Evolutionary conservation across 257 asterid species (phyloP).

Genomic region (Solanum sparsipilum): DNA sequence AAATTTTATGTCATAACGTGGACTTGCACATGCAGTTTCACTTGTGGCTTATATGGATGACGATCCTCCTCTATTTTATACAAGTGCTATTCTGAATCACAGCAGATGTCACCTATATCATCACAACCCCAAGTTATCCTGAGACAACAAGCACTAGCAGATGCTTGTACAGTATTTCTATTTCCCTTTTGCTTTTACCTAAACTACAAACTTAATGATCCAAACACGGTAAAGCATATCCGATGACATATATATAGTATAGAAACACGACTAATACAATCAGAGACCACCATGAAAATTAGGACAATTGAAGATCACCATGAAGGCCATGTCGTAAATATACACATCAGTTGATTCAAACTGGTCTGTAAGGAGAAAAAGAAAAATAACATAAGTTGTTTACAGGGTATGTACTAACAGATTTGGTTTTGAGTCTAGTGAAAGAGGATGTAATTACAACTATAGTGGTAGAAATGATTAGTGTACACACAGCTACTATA

Average conservation of each 20-base stretch:
- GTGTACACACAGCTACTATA: not conserved
- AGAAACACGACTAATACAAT: not conserved
- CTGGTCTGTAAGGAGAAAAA: not conserved
- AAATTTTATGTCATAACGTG: not conserved
- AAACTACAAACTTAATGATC: not conserved
- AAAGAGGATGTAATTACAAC: not conserved
- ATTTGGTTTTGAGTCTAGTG: not conserved
- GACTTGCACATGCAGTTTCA: not conserved
- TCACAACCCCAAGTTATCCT: not conserved
- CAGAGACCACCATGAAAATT: not conserved
- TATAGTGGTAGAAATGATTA: slow-evolving; percentile 22
- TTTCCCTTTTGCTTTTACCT: not conserved
- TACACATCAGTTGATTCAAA: not conserved
- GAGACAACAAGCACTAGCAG: not conserved
- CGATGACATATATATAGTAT: not conserved
- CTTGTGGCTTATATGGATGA: not conserved
- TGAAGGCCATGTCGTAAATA: not conserved
- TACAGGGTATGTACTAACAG: not conserved
- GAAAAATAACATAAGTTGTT: not conserved
- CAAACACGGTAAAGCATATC: not conserved
- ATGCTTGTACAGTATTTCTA: not conserved
- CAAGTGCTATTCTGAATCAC: not conserved
- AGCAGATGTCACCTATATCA: not conserved
- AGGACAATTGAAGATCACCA: not conserved
- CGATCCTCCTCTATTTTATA: not conserved